Evolutionary conservation across 2,329 filamentous ascomycete species (phyloP).

Genomic region (Aspergillus sojae): DNA sequence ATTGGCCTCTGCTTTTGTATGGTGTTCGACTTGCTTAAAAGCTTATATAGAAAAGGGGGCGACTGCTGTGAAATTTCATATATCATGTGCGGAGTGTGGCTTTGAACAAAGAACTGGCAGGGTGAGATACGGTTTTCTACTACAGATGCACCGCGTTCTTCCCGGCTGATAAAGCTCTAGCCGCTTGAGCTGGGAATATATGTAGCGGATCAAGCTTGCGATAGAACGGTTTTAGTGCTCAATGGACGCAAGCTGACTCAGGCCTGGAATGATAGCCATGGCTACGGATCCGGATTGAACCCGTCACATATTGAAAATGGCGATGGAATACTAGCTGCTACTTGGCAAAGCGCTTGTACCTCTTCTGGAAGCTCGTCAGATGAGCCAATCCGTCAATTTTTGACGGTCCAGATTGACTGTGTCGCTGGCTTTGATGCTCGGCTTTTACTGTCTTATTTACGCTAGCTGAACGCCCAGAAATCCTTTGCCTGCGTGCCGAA

Average conservation of each 20-base stretch:
- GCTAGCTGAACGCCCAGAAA: not conserved
- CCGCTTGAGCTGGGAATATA: not conserved
- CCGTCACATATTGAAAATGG: too few relatives aligned
- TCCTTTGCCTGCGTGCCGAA: not conserved
- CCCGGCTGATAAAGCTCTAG: too few relatives aligned
- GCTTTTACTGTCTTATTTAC: not conserved
- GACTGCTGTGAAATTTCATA: too few relatives aligned
- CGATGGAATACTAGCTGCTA: not conserved
- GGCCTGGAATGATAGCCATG: slow-evolving; percentile 5
- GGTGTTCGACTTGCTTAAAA: not conserved
- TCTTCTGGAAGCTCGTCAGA: not conserved
- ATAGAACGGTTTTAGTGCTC: slow-evolving; percentile 2
- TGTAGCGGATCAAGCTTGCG: slow-evolving; percentile 4
- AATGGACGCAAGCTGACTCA: slow-evolving; percentile 9
- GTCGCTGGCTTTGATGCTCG: not conserved
- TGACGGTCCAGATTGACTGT: slow-evolving; percentile 7
- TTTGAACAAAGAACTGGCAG: too few relatives aligned
- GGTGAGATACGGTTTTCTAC: too few relatives aligned
- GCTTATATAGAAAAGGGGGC: too few relatives aligned
- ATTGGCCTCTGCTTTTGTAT: not conserved
- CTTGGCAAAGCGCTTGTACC: slow-evolving; percentile 7
- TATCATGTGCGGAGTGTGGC: too few relatives aligned
- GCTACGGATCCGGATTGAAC: too few relatives aligned
- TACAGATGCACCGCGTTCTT: too few relatives aligned
- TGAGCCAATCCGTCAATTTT: not conserved